Conservation (phyloP, 768 basidiomycete genomes). For the Termitomyces sp. region DNA sequence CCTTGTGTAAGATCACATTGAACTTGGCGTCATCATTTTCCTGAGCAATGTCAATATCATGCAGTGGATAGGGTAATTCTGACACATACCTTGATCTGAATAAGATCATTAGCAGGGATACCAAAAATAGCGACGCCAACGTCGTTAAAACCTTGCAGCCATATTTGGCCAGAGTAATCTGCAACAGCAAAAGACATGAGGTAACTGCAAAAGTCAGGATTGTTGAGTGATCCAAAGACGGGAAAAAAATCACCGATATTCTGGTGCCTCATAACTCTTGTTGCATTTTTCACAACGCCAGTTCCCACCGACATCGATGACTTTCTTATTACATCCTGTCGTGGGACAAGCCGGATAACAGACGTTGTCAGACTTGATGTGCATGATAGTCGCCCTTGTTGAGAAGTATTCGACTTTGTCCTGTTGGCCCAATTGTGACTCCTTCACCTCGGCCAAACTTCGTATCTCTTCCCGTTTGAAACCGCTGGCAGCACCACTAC, state of each 20-base stretch:
- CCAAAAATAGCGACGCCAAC: constrained; percentile 75
- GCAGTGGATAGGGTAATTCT: neutral
- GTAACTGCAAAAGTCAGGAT: constrained; percentile 41
- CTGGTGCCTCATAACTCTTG: constrained; percentile 61
- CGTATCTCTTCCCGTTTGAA: constrained; percentile 76
- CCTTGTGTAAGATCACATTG: constrained; percentile 55
- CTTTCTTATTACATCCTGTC: constrained; percentile 86
- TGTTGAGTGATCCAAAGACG: neutral
- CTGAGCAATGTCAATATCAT: constrained; percentile 28
- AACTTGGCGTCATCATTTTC: constrained; percentile 58
- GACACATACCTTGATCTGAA: constrained; percentile 58
- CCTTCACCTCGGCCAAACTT: constrained; percentile 75
- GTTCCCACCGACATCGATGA: constrained; percentile 57
- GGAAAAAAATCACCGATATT: constrained; percentile 63
- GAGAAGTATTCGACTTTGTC: constrained; percentile 84
- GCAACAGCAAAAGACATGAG: constrained; percentile 83
- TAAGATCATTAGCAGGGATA: constrained; percentile 74
- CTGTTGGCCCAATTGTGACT: constrained; percentile 66
- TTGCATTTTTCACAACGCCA: constrained; percentile 97
- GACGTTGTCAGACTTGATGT: constrained; percentile 79
- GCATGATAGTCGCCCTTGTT: constrained; percentile 78
- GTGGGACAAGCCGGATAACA: constrained; percentile 88
- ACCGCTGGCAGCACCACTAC: constrained; percentile 26
- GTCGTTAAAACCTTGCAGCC: constrained; percentile 97
- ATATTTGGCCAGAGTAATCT: constrained; percentile 87